phyloP scores from a whole-genome alignment of 2,329 filamentous ascomycete genomes.

The Fusarium algeriense region DNA sequence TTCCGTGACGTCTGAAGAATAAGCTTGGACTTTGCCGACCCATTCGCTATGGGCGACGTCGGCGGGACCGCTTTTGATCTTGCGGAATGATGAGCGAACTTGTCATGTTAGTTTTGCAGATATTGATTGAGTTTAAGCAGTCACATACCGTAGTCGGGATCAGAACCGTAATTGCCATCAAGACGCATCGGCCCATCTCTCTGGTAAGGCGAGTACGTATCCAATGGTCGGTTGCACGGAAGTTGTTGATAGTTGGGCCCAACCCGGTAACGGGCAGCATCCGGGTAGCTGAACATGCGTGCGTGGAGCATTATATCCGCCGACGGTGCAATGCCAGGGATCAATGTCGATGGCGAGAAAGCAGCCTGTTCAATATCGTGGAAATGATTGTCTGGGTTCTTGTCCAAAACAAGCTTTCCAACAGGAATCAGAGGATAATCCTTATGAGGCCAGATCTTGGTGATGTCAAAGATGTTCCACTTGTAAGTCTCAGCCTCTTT shows the following conservation, averaged over 20 bases:
- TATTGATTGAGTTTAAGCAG: accelerated
- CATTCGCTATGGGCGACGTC: constrained; percentile 8
- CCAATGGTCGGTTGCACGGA: constrained; percentile 48
- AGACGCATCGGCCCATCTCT: not conserved
- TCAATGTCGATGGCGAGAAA: constrained; percentile 64
- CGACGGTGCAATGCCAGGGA: constrained; percentile 63
- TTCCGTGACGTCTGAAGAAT: not conserved
- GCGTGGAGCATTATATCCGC: constrained; percentile 62
- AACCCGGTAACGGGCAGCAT: constrained; percentile 65
- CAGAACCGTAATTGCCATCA: constrained; percentile 1
- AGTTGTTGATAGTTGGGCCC: constrained; percentile 65
- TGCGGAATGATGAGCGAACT: constrained; percentile 2
- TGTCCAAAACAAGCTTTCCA: not conserved
- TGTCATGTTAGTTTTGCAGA: not conserved
- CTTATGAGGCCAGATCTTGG: constrained; percentile 12
- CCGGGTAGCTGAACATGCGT: constrained; percentile 62
- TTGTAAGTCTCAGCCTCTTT: constrained; percentile 2
- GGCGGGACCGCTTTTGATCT: not conserved
- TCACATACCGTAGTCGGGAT: not conserved
- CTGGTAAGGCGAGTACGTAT: not conserved
- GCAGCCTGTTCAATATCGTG: constrained; percentile 64
- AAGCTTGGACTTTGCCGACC: not conserved
- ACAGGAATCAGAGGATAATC: not conserved
- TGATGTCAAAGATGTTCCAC: constrained; percentile 18
- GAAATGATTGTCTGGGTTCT: constrained; percentile 56